These are phyloP conservation scores for Dionaea muscipula DNA, from an alignment of 179 eudicot genomes.

Conservation along the genomic window DNA sequence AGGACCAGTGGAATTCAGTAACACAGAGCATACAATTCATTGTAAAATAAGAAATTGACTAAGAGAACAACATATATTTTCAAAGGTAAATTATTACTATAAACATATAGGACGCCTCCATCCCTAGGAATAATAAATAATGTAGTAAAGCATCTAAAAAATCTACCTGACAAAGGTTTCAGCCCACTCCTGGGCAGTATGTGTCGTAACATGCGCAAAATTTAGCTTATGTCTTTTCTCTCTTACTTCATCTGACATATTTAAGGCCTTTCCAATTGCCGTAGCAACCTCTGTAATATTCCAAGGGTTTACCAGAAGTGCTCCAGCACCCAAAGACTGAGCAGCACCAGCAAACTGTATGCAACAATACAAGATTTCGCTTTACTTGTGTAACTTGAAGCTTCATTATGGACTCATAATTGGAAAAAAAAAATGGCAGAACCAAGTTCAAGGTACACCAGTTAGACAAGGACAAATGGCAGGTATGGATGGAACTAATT, in stretches of 20 bases:
- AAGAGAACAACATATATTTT: too few species aligned
- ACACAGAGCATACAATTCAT: too few species aligned
- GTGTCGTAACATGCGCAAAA: constrained; percentile 66
- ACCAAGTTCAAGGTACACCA: too few species aligned
- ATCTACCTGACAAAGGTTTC: constrained; percentile 82
- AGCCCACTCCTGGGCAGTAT: constrained; percentile 97
- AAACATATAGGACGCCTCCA: too few species aligned
- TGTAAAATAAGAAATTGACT: too few species aligned
- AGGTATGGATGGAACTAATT: too few species aligned
- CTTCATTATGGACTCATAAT: too few species aligned
- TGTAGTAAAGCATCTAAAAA: background rate
- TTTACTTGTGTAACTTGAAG: too few species aligned
- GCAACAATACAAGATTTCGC: constrained; percentile 4
- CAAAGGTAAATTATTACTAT: too few species aligned
- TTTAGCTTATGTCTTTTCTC: constrained; percentile 75
- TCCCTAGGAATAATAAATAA: background rate
- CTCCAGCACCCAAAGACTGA: constrained; percentile 97
- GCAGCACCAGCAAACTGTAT: constrained; percentile 94
- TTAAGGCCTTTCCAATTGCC: constrained; percentile 74
- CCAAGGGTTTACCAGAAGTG: constrained; percentile 89
- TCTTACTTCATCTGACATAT: constrained; percentile 83
- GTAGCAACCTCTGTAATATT: constrained; percentile 80
- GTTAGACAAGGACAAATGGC: too few species aligned
- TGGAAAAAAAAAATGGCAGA: too few species aligned
- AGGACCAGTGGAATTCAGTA: too few species aligned